A percentile compares a stretch with the other conserved stretches of the same genome.
Evolutionary conservation across 495 filamentous ascomycete genomes (phyloP).

Genomic region (Tetracladium marchalianum): DNA sequence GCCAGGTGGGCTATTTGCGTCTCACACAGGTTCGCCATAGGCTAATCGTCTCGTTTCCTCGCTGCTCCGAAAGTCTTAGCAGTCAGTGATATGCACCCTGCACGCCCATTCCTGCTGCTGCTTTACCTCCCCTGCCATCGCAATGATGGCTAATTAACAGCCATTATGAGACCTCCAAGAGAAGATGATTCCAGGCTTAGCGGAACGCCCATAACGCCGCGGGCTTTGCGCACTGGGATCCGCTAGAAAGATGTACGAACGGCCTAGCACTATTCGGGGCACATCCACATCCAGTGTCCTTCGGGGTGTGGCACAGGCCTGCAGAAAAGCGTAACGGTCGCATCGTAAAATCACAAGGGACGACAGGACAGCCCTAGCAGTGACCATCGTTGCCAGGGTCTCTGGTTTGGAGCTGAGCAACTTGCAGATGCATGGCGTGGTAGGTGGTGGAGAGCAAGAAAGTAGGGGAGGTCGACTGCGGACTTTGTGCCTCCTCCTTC

Average conservation of each 20-base stretch:
- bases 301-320: neutral
- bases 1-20: neutral
- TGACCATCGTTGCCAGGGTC: constrained; percentile 8
- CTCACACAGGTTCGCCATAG: neutral
- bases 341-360: constrained; percentile 5
- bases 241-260: neutral
- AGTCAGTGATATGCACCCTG: neutral
- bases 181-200: neutral
- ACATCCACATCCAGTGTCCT: neutral
- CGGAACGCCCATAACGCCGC: constrained; percentile 3
- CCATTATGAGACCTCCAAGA: no score
- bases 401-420: constrained; percentile 10
- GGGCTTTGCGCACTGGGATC: neutral
- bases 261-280: neutral
- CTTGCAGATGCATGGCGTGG: constrained; percentile 4
- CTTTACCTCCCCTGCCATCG: constrained; percentile 8
- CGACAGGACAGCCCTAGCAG: constrained; percentile 6
- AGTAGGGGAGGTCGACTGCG: constrained; percentile 2
- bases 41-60: neutral
- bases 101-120: constrained; percentile 1
- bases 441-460: constrained; percentile 5
- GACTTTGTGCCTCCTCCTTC: constrained; percentile 7
- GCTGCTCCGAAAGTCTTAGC: neutral
- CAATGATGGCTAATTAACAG: constrained; percentile 15
- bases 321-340: constrained; percentile 16